A percentile compares a stretch with the other conserved stretches of the same genome.
phyloP scores from a whole-genome alignment of 2,329 filamentous ascomycete species.

The Pestalotiopsis sp. region DNA sequence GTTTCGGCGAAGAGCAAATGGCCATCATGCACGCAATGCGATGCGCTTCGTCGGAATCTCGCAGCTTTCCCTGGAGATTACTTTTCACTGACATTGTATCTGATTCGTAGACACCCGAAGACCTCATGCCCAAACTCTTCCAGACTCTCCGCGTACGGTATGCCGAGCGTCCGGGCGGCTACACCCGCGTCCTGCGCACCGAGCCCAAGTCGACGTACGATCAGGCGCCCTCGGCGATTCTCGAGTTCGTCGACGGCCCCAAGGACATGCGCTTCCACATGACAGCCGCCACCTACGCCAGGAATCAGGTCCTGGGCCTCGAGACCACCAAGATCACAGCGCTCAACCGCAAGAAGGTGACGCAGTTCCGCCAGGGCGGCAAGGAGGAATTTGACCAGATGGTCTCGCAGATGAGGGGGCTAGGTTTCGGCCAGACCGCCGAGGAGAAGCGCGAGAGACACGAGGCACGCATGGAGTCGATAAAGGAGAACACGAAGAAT shows the following conservation, averaged over 20 bases:
- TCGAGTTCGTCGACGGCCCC: conserved; percentile 93
- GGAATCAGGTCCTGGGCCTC: conserved; percentile 58
- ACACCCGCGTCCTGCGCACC: conserved; percentile 91
- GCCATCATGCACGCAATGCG: not conserved
- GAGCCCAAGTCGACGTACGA: conserved; percentile 84
- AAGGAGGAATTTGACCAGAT: conserved; percentile 68
- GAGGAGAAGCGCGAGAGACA: conserved; percentile 9
- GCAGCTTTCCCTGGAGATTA: not conserved
- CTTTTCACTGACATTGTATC: conserved; percentile 13
- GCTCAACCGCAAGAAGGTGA: conserved; percentile 83
- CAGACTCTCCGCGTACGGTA: conserved; percentile 82
- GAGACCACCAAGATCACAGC: conserved; percentile 71
- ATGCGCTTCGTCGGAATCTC: conserved; percentile 29
- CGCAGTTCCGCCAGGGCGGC: conserved; percentile 70
- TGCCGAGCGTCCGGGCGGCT: conserved; percentile 78
- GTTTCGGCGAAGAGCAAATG: not conserved
- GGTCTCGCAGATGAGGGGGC: conserved; percentile 47
- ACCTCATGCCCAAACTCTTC: conserved; percentile 84
- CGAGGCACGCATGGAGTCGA: not conserved
- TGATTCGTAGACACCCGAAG: conserved; percentile 61
- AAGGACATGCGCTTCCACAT: conserved; percentile 93
- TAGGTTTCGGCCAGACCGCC: conserved; percentile 24
- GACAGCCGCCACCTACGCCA: conserved; percentile 82
- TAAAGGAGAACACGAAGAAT: conserved; percentile 2
- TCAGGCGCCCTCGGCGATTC: conserved; percentile 85